Evolutionary conservation across 352 stramenopile genomes (phyloP), one percentile per base, ranked within the genome.

Genomic region (Elongisporangium senticosum): DNA sequence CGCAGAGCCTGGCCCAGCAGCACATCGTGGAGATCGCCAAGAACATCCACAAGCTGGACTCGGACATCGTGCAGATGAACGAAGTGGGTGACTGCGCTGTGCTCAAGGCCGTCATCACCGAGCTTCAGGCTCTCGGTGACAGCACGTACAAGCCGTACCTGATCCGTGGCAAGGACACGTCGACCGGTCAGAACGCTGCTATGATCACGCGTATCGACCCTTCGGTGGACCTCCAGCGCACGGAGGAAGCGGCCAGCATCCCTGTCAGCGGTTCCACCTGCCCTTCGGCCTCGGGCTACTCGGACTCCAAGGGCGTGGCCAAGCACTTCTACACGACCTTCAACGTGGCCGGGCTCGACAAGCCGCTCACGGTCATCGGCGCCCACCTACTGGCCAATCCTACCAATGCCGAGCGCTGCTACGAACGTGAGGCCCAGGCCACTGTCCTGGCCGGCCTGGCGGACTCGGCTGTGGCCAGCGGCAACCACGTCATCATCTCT

Each of bases 291-390:
- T 71, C 66, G 26, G 72, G 65, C 20, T 72, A 72, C 56, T 72
- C 74, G 13, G 62, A 53, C 39, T 68, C 72, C 4, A 87, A 85
- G 63, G 69, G 65, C 5, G 76, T 87, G 33, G 74, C 75, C 56
- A 90, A 90, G 68, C 71, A 90, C 66, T 83, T 89, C 51, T 85
- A 83, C 71, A 80, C 80, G 43, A 80, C 75, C 5, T 85, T 90
- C 67, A 80, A 87, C 49, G 69, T 85, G 33, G 62, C 68, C 3
- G 75, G 79, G 2, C 84, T 83, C 65, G 73, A 71, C 49, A 89
- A 86, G 61, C 75, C 78, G 7, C 72, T 90, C 52, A 86, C 78
- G 0, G 56, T 89, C n/a, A 74, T 90, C 10, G 80, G 78, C 17
- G 77, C 75, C 13, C 80, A 90, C 60, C 63, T 90, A 51, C 59